Conservation (phyloP, 75 land plant genomes). For the Pseudotsuga menziesii region DNA sequence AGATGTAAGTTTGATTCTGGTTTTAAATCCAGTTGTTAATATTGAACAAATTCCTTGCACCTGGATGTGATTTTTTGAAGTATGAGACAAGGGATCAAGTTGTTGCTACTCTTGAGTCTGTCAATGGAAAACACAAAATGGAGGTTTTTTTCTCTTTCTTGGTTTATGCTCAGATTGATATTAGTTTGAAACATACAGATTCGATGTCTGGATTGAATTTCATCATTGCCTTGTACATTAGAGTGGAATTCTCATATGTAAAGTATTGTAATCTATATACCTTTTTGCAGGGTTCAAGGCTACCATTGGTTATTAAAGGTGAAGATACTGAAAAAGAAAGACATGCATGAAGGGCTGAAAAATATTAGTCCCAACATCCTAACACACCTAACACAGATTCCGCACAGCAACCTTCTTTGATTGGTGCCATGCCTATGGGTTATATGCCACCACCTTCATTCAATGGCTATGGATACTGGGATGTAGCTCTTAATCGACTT, state of each 20-base stretch:
- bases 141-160: constrained; percentile 46
- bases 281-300: constrained; percentile 69
- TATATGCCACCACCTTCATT: constrained; percentile 55
- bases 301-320: constrained; percentile 95
- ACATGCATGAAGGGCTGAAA: constrained; percentile 83
- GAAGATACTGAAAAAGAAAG: constrained; percentile 98
- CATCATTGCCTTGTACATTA: too few species aligned
- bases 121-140: constrained; percentile 90
- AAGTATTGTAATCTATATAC: neutral
- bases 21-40: neutral
- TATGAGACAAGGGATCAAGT: constrained; percentile 96
- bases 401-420: constrained; percentile 62
- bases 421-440: constrained; percentile 80
- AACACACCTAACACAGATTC: constrained; percentile 32
- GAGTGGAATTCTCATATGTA: too few species aligned
- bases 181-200: neutral
- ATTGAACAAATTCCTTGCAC: neutral
- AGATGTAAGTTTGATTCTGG: neutral
- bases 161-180: neutral
- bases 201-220: neutral
- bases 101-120: constrained; percentile 76
- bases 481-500: too few species aligned
- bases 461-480: constrained; percentile 95
- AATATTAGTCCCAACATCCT: constrained; percentile 59
- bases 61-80: constrained; percentile 97